phyloP scores from a whole-genome alignment of 192 early-diverging fungal species.

The Entophlyctis helioformis region DNA sequence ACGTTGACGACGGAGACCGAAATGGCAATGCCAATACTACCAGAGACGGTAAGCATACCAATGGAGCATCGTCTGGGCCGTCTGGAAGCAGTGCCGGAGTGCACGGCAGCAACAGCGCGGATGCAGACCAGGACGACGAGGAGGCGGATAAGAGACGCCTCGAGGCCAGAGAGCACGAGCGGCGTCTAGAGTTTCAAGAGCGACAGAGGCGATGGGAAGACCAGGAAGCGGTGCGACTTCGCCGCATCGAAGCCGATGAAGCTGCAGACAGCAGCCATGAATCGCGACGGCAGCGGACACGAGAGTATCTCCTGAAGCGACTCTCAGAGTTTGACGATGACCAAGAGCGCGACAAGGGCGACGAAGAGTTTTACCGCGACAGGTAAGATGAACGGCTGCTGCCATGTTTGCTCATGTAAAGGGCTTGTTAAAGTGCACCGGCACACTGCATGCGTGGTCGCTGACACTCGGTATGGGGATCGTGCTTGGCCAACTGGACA shows the following conservation, averaged over 20 bases:
- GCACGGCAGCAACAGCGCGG: no score
- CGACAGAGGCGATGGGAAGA: no score
- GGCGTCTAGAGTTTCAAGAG: constrained; percentile 59
- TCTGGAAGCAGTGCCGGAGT: no score
- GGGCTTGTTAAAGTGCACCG: neutral
- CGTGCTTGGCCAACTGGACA: constrained; percentile 5
- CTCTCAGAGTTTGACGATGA: constrained; percentile 68
- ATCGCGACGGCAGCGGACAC: constrained; percentile 25
- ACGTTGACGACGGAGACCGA: no score
- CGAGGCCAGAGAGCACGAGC: constrained; percentile 41
- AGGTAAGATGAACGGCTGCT: constrained; percentile 27
- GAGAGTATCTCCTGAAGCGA: constrained; percentile 17
- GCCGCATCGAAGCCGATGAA: constrained; percentile 11
- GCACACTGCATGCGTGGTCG: neutral
- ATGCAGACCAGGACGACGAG: constrained; percentile 27
- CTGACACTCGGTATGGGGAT: neutral
- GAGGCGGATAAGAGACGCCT: constrained; percentile 34
- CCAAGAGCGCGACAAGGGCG: constrained; percentile 36
- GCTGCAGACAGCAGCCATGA: constrained; percentile 34
- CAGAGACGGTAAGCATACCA: no score
- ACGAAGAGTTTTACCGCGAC: constrained; percentile 69
- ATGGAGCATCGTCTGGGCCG: no score
- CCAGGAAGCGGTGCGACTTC: constrained; percentile 27
- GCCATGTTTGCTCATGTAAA: neutral
- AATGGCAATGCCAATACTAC: no score